Evolutionary conservation across 371 early-diverging fungal species (phyloP), one percentile per base, ranked within the genome.

Genomic region (Entomophthora muscae): DNA sequence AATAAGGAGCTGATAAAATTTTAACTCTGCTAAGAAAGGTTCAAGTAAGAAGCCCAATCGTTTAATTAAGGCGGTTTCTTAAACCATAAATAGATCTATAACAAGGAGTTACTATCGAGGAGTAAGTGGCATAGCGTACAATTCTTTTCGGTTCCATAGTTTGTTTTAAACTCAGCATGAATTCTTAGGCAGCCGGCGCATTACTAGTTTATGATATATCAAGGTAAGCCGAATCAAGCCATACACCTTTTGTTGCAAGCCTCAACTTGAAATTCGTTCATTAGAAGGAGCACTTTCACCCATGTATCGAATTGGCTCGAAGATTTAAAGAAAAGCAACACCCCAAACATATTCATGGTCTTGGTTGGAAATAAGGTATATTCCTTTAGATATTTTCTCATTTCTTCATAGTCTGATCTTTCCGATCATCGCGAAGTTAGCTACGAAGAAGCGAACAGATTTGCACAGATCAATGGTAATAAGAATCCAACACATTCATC

Each of bases 91-190:
- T 65, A 78, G 78, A 67, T 82, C 89, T n/a, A 79, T 91, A 26
- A 88, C 90, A n/a, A 73, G 78, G 64, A 80, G 80, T 61, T 83
- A 83, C 64, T 83, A 81, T 68, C 78, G 83, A 67, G 83, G 83
- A 32, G 82, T 81, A 62, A 55, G 55, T 55, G 5, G 55, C 22
- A 3, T 55, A 24, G n/a, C n/a, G n/a, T n/a, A n/a, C n/a, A n/a
- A n/a, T n/a, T n/a, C n/a, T 55, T 24, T 55, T 55, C 21, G 21
- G 10, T 24, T 12, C 28, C 24, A 55, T 55, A 27, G 21, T 55
- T 12, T 26, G 10, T 55, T 3, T 21, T 55, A 24, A 55, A n/a
- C 22, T 10, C 28, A 24, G 26, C 55, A 10, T 21, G 10, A 12
- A 55, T 55, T 3, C 21, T 55, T 55, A 55, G 55, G 55, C 55